phyloP scores from a whole-genome alignment of 2,329 filamentous ascomycete species.

The Nemania sp. region DNA sequence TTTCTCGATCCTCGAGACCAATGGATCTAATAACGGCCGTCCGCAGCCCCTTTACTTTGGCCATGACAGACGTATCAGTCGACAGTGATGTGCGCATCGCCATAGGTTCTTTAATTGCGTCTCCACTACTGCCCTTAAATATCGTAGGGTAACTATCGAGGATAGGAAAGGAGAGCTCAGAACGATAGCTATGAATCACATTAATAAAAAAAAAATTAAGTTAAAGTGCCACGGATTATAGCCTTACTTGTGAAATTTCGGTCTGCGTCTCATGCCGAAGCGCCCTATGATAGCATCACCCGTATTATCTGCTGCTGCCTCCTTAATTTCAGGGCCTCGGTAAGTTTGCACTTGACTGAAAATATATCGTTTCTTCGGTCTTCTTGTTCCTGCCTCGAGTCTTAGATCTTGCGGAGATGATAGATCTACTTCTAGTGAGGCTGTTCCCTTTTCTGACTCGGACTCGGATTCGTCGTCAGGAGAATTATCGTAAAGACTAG shows the following conservation, averaged over 20 bases:
- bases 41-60: slow-evolving; percentile 74
- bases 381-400: slow-evolving; percentile 41
- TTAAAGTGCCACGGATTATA: no score
- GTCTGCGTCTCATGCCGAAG: slow-evolving; percentile 41
- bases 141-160: slow-evolving; percentile 87
- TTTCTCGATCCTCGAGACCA: slow-evolving; percentile 83
- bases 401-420: slow-evolving; percentile 56
- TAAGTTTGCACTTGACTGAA: slow-evolving; percentile 59
- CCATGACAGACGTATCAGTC: slow-evolving; percentile 79
- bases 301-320: slow-evolving; percentile 43
- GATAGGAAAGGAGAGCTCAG: slow-evolving; percentile 75
- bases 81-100: slow-evolving; percentile 72
- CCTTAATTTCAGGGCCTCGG: slow-evolving; percentile 47
- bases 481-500: slow-evolving; percentile 50
- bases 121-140: slow-evolving; percentile 62
- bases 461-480: slow-evolving; percentile 47
- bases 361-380: slow-evolving; percentile 51
- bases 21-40: slow-evolving; percentile 72
- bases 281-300: slow-evolving; percentile 37
- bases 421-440: slow-evolving; percentile 56
- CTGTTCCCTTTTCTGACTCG: slow-evolving; percentile 47
- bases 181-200: slow-evolving; percentile 58
- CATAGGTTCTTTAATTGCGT: slow-evolving; percentile 56
- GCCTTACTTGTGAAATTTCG: slow-evolving; percentile 52
- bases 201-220: slow-evolving; percentile 31